phyloP scores from a whole-genome alignment of 495 filamentous ascomycete genomes.

The Venustampulla echinocandica region DNA sequence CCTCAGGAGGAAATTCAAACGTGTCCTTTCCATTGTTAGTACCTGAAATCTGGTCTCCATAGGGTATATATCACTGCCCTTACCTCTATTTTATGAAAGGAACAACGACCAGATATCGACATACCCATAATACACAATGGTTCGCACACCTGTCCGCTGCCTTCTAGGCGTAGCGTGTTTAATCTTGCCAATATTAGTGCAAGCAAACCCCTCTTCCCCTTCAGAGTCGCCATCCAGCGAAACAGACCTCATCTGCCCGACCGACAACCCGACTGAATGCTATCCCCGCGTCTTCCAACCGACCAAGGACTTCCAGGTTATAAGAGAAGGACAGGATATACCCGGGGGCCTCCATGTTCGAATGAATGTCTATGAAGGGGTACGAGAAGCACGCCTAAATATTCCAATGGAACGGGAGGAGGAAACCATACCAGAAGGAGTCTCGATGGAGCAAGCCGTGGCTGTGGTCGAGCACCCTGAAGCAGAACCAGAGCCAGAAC shows the following conservation, averaged over 20 bases:
- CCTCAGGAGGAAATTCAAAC: constrained; percentile 13
- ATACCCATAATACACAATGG: constrained; percentile 7
- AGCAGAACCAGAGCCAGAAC: constrained; percentile 21
- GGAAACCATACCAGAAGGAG: constrained; percentile 31
- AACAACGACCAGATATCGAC: neutral
- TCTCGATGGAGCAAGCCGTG: constrained; percentile 38
- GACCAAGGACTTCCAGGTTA: constrained; percentile 50
- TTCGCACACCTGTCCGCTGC: neutral
- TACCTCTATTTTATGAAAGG: neutral
- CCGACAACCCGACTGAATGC: constrained; percentile 46
- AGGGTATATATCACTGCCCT: neutral
- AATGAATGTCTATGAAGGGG: constrained; percentile 51
- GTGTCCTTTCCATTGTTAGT: constrained; percentile 16
- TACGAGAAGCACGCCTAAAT: constrained; percentile 54
- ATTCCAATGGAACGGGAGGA: constrained; percentile 37
- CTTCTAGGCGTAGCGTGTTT: constrained; percentile 12
- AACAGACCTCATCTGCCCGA: constrained; percentile 54
- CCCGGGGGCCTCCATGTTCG: constrained; percentile 55
- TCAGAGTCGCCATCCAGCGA: constrained; percentile 6
- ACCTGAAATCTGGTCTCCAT: constrained; percentile 15
- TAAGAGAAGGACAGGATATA: constrained; percentile 55
- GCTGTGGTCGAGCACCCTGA: constrained; percentile 33
- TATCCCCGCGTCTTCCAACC: constrained; percentile 55
- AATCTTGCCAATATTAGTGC: constrained; percentile 7
- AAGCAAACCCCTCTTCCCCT: constrained; percentile 4